These are phyloP conservation scores for Mycena pura DNA, from an alignment of 768 basidiomycete species.

Conservation along the genomic window DNA sequence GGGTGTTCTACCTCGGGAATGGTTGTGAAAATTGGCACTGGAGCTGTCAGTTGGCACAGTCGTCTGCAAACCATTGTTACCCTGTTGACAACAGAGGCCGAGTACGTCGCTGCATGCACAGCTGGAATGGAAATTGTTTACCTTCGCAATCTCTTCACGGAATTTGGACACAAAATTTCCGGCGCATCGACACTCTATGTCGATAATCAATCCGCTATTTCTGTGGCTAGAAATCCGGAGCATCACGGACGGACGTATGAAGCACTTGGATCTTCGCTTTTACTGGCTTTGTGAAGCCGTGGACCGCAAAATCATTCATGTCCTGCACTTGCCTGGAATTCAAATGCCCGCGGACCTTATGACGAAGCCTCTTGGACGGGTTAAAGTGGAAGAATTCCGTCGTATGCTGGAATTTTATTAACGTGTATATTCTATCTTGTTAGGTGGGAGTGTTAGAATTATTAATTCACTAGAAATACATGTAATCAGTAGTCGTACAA, in stretches of 20 bases:
- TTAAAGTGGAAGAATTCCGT: conserved; percentile 8
- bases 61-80: conserved; percentile 46
- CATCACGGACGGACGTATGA: conserved; percentile 41
- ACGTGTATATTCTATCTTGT: background rate
- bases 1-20: background rate
- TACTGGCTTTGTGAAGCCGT: conserved; percentile 35
- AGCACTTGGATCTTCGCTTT: conserved; percentile 36
- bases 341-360: conserved; percentile 34
- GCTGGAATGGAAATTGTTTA: conserved; percentile 40
- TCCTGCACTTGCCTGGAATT: conserved; percentile 23
- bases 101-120: conserved; percentile 32
- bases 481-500: too few species aligned
- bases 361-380: conserved; percentile 27
- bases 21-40: background rate
- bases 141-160: conserved; percentile 37
- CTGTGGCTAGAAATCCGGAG: conserved; percentile 44
- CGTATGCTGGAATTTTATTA: background rate
- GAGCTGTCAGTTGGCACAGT: conserved; percentile 44
- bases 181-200: conserved; percentile 34
- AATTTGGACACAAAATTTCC: conserved; percentile 30
- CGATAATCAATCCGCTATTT: conserved; percentile 45
- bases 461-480: too few species aligned
- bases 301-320: conserved; percentile 13
- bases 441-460: conserved; percentile 2
- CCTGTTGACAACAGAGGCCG: conserved; percentile 31